Evolutionary conservation across 148 eudicot species (phyloP), one percentile per base, ranked within the genome.

Genomic region (Vaccinium vitisidaea): DNA sequence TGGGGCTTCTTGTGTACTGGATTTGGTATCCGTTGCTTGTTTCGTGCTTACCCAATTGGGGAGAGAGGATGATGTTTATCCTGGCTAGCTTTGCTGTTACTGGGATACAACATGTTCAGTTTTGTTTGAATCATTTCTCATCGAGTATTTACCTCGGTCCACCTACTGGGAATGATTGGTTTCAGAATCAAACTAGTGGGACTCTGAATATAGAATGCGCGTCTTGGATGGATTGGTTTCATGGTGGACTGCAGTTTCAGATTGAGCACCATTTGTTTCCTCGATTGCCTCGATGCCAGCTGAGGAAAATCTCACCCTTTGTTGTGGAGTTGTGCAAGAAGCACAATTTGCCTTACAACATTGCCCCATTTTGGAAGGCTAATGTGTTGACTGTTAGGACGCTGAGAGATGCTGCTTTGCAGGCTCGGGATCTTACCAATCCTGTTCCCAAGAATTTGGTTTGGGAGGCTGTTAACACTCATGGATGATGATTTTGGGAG

Each of bases 201-300:
- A 87, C 88, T 0, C 87, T 92, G 21, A 59, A 88, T 10, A 90
- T 92, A 23, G 32, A 30, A 0, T 90, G 94, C 69, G 25, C 92
- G 1, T 23, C 90, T 4, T 92, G 94, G 94, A 89, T 92, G 92
- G 91, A 92, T 87, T 92, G 94, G 94, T 92, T 92, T 73, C 92
- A 92, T 71, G 92, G 94, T 53, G 94, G 94, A 3, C 74, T 90
- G 76, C 94, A 92, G 71, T 92, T 92, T 77, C 91, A 90, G 82
- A 48, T 90, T 15, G 94, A 90, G 84, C 94, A 92, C 39, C 94
- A 92, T 83, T 63, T 89, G 88, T 92, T 92, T 81, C 94, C 94
- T 10, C 85, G 92, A 25, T 32, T 92, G 86, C 91, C 94, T 18
- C 77, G 92, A 8, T 70, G 86, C 84, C 92, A 92, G 18, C 91